Evolutionary conservation across 2,329 filamentous ascomycete genomes (phyloP).

Genomic region (Cryphonectria parasitica): DNA sequence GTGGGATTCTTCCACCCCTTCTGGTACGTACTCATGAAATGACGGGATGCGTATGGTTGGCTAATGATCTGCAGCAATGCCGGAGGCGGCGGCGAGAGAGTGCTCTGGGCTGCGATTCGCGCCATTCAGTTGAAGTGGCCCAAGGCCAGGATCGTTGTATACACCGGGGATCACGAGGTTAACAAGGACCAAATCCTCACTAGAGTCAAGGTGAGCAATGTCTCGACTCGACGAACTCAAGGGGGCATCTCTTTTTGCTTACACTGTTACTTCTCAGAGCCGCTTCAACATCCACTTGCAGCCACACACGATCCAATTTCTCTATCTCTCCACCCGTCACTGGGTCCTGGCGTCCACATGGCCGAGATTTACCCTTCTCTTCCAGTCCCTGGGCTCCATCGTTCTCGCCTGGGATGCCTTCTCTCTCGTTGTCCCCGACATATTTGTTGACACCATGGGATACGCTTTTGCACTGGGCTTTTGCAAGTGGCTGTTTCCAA

Average conservation of each 20-base stretch:
- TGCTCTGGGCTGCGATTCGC: constrained; percentile 93
- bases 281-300: constrained; percentile 94
- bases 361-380: constrained; percentile 88
- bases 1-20: constrained; percentile 98
- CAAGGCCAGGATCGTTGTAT: constrained; percentile 85
- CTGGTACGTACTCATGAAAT: constrained; percentile 62
- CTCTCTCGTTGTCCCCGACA: constrained; percentile 85
- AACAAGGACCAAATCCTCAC: constrained; percentile 78
- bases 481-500: constrained; percentile 78
- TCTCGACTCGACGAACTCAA: not conserved
- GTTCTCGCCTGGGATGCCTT: constrained; percentile 91
- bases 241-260: not conserved
- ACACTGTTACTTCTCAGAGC: constrained; percentile 51
- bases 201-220: constrained; percentile 68
- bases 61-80: constrained; percentile 69
- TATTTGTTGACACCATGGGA: constrained; percentile 98
- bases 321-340: constrained; percentile 86
- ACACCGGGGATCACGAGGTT: constrained; percentile 92
- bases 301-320: constrained; percentile 79
- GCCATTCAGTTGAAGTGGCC: constrained; percentile 90
- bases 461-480: constrained; percentile 90
- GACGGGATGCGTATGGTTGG: not conserved
- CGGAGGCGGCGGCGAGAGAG: constrained; percentile 91
- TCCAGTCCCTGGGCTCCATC: constrained; percentile 90
- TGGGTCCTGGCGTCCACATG: constrained; percentile 87